Evolutionary conservation across 306 rosid species (phyloP).

Genomic region (Potentilla sterilis): DNA sequence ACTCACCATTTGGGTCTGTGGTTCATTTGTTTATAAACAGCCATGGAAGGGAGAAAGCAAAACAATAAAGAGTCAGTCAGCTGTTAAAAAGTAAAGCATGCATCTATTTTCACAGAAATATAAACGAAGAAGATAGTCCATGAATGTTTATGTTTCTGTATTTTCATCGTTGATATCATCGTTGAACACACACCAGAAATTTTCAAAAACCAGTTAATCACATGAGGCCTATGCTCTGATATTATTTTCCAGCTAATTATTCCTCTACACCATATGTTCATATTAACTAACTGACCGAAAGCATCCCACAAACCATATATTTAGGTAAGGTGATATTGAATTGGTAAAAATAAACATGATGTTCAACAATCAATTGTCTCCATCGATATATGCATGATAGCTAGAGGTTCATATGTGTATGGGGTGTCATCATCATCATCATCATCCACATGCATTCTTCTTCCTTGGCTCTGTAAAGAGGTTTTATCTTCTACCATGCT

Average conservation of each 20-base stretch:
- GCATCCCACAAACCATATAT: neutral
- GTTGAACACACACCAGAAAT: neutral
- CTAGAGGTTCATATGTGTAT: neutral
- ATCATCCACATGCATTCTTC: neutral
- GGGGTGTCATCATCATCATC: neutral
- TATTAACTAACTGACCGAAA: neutral
- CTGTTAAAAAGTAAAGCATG: neutral
- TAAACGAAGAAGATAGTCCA: too few relatives aligned
- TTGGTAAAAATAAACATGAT: neutral
- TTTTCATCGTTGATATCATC: neutral
- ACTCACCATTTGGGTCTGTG: slow-evolving; percentile 83
- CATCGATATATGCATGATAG: neutral
- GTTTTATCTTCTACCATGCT: neutral
- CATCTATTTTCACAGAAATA: neutral
- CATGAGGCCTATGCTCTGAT: neutral
- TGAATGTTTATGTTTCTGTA: neutral
- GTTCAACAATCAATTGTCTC: neutral
- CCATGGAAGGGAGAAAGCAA: slow-evolving; percentile 2
- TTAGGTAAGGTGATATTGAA: neutral
- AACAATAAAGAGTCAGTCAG: slow-evolving; percentile 14
- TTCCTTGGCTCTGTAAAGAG: neutral
- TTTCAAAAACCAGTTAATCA: neutral
- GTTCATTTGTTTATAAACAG: slow-evolving; percentile 19
- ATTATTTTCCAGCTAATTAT: neutral
- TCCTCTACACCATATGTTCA: neutral